A percentile compares a stretch with the other conserved stretches of the same genome.
Evolutionary conservation across 1,139 yeast genomes (phyloP).

Genomic region (Taphrina pruni): DNA sequence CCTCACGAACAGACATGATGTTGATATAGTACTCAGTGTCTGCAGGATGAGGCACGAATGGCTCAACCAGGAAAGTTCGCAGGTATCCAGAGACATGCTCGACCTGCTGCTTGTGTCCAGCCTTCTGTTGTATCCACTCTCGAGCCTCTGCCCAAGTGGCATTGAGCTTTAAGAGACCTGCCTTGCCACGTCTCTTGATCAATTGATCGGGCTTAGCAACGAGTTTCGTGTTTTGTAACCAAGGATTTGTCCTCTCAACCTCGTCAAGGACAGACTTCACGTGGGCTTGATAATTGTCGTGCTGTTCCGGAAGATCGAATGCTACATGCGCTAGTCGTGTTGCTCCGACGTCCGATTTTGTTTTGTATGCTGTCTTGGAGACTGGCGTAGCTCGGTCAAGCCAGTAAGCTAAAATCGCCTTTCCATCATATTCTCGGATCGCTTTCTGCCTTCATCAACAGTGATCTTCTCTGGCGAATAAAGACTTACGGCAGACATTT

Average conservation of each 20-base stretch:
- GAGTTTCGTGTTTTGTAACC: slow-evolving; percentile 55
- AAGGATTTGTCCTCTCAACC: slow-evolving; percentile 55
- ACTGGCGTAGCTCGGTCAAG: slow-evolving; percentile 55
- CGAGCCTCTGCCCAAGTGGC: slow-evolving; percentile 57
- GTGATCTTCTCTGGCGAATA: neutral
- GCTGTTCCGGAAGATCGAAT: slow-evolving; percentile 53
- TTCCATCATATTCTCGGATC: slow-evolving; percentile 59
- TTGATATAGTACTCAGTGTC: slow-evolving; percentile 58
- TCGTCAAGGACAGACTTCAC: slow-evolving; percentile 51
- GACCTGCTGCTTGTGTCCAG: slow-evolving; percentile 54
- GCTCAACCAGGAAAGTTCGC: slow-evolving; percentile 57
- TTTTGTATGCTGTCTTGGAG: slow-evolving; percentile 49
- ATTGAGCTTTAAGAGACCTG: slow-evolving; percentile 57
- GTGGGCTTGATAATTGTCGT: slow-evolving; percentile 51
- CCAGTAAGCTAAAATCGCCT: slow-evolving; percentile 57
- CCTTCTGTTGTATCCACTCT: slow-evolving; percentile 56
- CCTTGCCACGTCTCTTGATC: slow-evolving; percentile 58
- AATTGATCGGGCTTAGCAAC: slow-evolving; percentile 59
- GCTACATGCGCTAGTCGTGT: slow-evolving; percentile 47
- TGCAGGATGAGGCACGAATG: slow-evolving; percentile 58
- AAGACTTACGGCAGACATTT: slow-evolving; percentile 36
- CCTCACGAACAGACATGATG: slow-evolving; percentile 58
- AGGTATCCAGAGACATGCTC: slow-evolving; percentile 55
- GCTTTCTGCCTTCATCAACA: slow-evolving; percentile 56
- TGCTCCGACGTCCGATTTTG: slow-evolving; percentile 47